Evolutionary conservation across 805 yeast species (phyloP), one percentile per base, ranked within the genome.

Genomic region (Candida insectalens): DNA sequence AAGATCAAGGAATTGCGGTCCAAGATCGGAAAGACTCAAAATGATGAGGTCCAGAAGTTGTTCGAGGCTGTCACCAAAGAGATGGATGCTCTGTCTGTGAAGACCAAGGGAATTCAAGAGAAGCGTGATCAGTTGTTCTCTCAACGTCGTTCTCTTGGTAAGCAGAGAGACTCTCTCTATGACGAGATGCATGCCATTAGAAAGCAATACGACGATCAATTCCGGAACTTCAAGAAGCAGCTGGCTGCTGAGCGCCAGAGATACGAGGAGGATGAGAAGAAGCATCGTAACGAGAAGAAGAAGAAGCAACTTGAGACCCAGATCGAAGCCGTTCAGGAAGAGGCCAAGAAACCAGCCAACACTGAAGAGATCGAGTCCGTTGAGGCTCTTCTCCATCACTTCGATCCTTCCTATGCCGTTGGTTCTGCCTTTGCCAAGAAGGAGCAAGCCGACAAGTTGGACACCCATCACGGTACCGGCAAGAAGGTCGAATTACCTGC

Each of bases 311-410:
- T 44, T 63, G 60, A 51, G 50, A 55, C 69, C 68, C 60, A 75
- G 68, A 48, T 81, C 79, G 84, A 83, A 47, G 67, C 72, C 51
- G 74, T 74, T 50, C 73, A 83, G 64, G 70, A 75, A 34, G 82
- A 75, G 42, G 87, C 87, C 30, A 58, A 60, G 29, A 61, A 62
- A 46, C 95, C 97, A 19, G 97, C 96, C 19, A 88, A 81, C 62
- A 74, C 79, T 38, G 62, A 62, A 29, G 95, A 92, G 62, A 79
- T 89, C 49, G 68, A 69, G 44, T 65, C 79, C 42, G 82, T 92
- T 50, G 83, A 87, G 58, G 63, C 70, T 36, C 67, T 87, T 53
- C 67, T 88, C 54, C 51, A 62, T 25, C 73, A 73, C 59, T 83
- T 92, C 47, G 95, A 87, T 53, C 92, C 94, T 45, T 53, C 78